Percentiles rank a stretch among this genome's conserved stretches.
These are phyloP conservation scores for Floccularia luteovirens DNA, from an alignment of 768 basidiomycete genomes.

Conservation along the genomic window DNA sequence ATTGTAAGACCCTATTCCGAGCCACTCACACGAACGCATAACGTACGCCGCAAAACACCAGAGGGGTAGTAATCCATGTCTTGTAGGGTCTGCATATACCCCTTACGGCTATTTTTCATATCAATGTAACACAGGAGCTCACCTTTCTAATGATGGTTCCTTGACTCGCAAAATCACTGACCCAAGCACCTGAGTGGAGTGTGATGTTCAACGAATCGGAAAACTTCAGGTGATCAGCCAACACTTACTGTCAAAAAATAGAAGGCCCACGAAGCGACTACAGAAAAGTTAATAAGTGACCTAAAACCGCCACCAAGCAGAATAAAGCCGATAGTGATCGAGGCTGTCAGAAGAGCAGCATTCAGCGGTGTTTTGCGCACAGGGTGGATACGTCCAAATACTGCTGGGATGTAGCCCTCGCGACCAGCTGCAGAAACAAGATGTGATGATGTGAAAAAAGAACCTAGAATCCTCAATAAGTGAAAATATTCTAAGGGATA, in stretches of 20 bases:
- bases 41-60: conserved; percentile 77
- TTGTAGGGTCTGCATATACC: conserved; percentile 92
- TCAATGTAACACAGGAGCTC: too few relatives aligned
- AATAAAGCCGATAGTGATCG: conserved; percentile 72
- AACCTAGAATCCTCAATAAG: conserved; percentile 30
- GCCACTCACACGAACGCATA: background rate
- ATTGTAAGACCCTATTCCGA: conserved; percentile 4
- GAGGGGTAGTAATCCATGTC: conserved; percentile 86
- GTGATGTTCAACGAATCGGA: background rate
- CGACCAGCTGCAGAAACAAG: conserved; percentile 85
- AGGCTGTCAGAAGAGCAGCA: conserved; percentile 74
- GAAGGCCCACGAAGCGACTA: conserved; percentile 82
- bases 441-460: conserved; percentile 71
- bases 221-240: background rate
- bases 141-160: conserved; percentile 86
- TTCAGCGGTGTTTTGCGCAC: conserved; percentile 82
- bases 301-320: conserved; percentile 85
- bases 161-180: conserved; percentile 82
- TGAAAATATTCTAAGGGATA: conserved; percentile 1
- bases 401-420: conserved; percentile 78
- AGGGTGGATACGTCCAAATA: conserved; percentile 75
- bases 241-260: conserved; percentile 72
- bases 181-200: conserved; percentile 61
- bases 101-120: too few relatives aligned
- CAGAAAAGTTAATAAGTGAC: conserved; percentile 83